phyloP scores from a whole-genome alignment of 2,329 filamentous ascomycete species.

The Aspergillus sp. region DNA sequence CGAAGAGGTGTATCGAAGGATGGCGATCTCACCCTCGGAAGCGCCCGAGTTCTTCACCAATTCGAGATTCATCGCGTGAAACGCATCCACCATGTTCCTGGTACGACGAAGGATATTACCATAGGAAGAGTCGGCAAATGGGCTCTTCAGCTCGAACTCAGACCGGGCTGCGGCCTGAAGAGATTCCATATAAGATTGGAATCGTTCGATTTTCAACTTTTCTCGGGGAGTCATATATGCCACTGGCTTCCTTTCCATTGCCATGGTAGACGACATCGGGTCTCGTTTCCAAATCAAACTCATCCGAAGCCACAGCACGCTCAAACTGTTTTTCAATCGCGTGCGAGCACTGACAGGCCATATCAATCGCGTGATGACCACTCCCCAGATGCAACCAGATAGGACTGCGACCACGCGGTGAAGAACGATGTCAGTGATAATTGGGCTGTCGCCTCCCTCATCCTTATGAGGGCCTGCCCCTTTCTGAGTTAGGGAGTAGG shows the following conservation, averaged over 20 bases:
- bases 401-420: constrained; percentile 84
- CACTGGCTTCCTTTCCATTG: constrained; percentile 47
- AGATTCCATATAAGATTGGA: constrained; percentile 62
- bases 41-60: constrained; percentile 70
- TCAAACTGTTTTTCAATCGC: constrained; percentile 82
- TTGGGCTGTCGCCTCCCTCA: constrained; percentile 72
- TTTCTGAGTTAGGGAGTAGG: constrained; percentile 75
- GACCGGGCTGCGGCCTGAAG: constrained; percentile 65
- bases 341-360: constrained; percentile 88
- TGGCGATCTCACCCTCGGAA: constrained; percentile 69
- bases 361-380: constrained; percentile 78
- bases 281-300: constrained; percentile 94
- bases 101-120: constrained; percentile 70
- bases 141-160: constrained; percentile 81
- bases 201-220: constrained; percentile 77
- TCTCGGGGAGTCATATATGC: constrained; percentile 84
- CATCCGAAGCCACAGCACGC: constrained; percentile 88
- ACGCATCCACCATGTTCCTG: constrained; percentile 78
- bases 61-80: constrained; percentile 92
- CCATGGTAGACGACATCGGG: constrained; percentile 62
- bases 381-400: constrained; percentile 81
- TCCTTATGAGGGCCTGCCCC: constrained; percentile 76
- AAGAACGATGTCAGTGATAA: constrained; percentile 78
- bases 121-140: constrained; percentile 70
- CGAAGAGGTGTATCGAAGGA: constrained; percentile 67